phyloP scores from a whole-genome alignment of 2,329 filamentous ascomycete species.

The Alternaria angustiovoidea region DNA sequence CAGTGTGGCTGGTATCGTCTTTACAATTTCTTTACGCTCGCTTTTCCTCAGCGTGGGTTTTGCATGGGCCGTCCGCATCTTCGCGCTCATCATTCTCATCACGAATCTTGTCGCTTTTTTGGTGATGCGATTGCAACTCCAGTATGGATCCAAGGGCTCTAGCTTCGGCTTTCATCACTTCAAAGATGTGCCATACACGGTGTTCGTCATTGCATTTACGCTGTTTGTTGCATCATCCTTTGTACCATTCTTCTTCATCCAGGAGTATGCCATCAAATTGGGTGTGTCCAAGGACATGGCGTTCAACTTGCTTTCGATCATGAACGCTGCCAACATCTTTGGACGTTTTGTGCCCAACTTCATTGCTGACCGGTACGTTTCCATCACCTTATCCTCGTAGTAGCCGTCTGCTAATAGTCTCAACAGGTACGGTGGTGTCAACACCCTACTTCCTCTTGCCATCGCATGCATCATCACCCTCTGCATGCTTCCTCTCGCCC shows the following conservation, averaged over 20 bases:
- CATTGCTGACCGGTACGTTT: conserved; percentile 46
- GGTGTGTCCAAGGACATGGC: conserved; percentile 55
- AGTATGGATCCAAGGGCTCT: conserved; percentile 23
- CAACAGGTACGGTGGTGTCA: conserved; percentile 36
- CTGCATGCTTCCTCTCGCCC: conserved; percentile 38
- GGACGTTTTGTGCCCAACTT: conserved; percentile 55
- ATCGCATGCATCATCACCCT: conserved; percentile 48
- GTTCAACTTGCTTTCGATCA: conserved; percentile 71
- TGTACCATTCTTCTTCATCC: conserved; percentile 33
- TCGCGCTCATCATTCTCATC: conserved; percentile 20
- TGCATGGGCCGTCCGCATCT: conserved; percentile 36
- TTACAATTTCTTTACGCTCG: conserved; percentile 39
- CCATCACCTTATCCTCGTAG: not conserved
- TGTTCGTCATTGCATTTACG: conserved; percentile 25
- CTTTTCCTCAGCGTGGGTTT: conserved; percentile 44
- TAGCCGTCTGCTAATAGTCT: not conserved
- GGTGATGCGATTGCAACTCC: conserved; percentile 25
- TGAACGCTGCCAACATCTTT: conserved; percentile 64
- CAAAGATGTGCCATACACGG: conserved; percentile 28
- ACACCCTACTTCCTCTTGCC: conserved; percentile 47
- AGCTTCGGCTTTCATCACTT: conserved; percentile 23
- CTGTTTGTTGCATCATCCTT: conserved; percentile 26
- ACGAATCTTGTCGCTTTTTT: conserved; percentile 21
- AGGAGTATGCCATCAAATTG: conserved; percentile 28
- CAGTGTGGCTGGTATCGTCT: conserved; percentile 47